Evolutionary conservation across 371 early-diverging fungal genomes (phyloP).

Genomic region (Zopfochytrium polystomum): DNA sequence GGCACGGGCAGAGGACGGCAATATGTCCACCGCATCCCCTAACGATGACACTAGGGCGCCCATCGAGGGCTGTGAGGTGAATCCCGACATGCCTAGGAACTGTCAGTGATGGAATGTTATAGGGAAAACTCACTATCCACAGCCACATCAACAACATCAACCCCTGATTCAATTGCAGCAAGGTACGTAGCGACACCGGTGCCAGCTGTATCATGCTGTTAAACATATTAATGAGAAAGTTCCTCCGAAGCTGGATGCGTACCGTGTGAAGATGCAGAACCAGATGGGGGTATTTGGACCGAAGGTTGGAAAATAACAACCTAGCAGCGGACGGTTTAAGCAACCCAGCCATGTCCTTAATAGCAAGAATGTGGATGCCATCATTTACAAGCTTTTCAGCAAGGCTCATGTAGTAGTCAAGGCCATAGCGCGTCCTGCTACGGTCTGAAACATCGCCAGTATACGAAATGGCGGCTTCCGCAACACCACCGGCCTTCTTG

Average conservation of each 20-base stretch:
- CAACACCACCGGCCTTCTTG: slow-evolving; percentile 89
- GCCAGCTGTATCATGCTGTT: slow-evolving; percentile 87
- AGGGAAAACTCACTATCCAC: slow-evolving; percentile 58
- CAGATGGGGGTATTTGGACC: slow-evolving; percentile 82
- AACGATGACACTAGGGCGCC: slow-evolving; percentile 87
- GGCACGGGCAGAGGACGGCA: slow-evolving; percentile 68
- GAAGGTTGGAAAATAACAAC: slow-evolving; percentile 75
- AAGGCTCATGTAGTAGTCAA: slow-evolving; percentile 89
- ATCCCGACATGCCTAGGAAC: slow-evolving; percentile 73
- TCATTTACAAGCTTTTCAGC: slow-evolving; percentile 80
- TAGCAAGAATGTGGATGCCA: slow-evolving; percentile 90
- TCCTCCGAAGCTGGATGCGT: not conserved
- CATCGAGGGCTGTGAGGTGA: slow-evolving; percentile 94
- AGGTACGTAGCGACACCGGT: slow-evolving; percentile 93
- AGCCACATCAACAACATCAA: slow-evolving; percentile 89
- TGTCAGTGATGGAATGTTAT: not conserved
- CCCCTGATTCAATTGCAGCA: slow-evolving; percentile 86
- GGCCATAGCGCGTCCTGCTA: slow-evolving; percentile 69
- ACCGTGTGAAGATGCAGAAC: slow-evolving; percentile 91
- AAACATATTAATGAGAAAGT: not conserved
- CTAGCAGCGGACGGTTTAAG: slow-evolving; percentile 88
- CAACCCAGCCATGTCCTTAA: slow-evolving; percentile 97
- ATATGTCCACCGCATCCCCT: slow-evolving; percentile 82
- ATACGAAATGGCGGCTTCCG: slow-evolving; percentile 90
- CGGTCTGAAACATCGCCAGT: slow-evolving; percentile 85